A percentile compares a stretch with the other conserved stretches of the same genome.
phyloP scores from a whole-genome alignment of 108 stramenopile species.

The Skeletonema grethae region DNA sequence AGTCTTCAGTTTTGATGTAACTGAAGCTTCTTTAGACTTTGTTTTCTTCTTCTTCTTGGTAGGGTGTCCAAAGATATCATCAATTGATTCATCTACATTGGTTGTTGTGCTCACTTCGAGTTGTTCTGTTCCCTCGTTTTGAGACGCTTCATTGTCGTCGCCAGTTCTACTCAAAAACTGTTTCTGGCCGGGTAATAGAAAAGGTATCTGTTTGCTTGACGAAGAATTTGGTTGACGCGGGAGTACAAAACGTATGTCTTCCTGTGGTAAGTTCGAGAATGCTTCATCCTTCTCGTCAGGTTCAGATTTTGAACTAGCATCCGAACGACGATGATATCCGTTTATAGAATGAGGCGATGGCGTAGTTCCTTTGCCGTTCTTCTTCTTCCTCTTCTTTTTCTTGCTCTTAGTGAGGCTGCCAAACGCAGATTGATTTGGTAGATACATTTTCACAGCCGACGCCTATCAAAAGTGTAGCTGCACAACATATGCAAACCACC shows the following conservation, averaged over 20 bases:
- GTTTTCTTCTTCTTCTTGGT: not conserved
- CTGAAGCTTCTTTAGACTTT: slow-evolving; percentile 1
- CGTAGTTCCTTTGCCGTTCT: not conserved
- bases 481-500: too few relatives aligned
- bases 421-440: slow-evolving; percentile 16
- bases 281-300: not conserved
- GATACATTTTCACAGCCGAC: not conserved
- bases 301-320: not conserved
- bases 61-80: slow-evolving; percentile 23
- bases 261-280: slow-evolving; percentile 2
- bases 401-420: slow-evolving; percentile 32
- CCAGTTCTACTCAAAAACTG: not conserved
- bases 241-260: slow-evolving; percentile 34
- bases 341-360: not conserved
- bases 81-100: slow-evolving; percentile 28
- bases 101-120: not conserved
- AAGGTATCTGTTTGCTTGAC: slow-evolving; percentile 14
- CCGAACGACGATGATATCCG: not conserved
- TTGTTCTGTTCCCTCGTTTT: not conserved
- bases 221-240: slow-evolving; percentile 17
- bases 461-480: not conserved
- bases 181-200: slow-evolving; percentile 17
- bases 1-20: not conserved
- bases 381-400: slow-evolving; percentile 25
- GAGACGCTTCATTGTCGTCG: not conserved